Conservation (phyloP, 176 grass and related monocot species). For the Elymus sibiricus region DNA sequence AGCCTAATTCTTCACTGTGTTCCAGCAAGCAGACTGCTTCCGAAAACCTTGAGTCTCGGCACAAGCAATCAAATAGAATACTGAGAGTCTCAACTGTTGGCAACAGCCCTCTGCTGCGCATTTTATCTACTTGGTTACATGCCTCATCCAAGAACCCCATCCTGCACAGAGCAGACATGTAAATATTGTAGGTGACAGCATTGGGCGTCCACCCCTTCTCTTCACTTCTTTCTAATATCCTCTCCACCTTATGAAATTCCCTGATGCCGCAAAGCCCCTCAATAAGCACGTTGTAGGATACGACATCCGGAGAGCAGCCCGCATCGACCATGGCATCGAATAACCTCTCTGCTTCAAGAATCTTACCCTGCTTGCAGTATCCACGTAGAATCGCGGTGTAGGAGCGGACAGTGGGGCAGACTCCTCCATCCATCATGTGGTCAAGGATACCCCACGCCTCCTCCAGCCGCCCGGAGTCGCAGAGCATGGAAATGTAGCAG, state of each 20-base stretch:
- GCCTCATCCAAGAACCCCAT: constrained; percentile 47
- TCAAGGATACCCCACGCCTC: constrained; percentile 62
- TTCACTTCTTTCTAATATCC: constrained; percentile 48
- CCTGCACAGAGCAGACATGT: constrained; percentile 66
- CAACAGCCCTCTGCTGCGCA: constrained; percentile 39
- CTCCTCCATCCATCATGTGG: constrained; percentile 36
- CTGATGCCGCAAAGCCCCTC: constrained; percentile 49
- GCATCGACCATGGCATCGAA: constrained; percentile 27
- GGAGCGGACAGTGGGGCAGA: constrained; percentile 35
- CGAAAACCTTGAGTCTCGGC: constrained; percentile 32
- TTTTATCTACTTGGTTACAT: constrained; percentile 44
- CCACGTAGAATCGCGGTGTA: constrained; percentile 57
- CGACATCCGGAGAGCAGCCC: constrained; percentile 48
- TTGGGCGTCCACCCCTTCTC: constrained; percentile 57
- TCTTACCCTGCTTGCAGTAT: constrained; percentile 47
- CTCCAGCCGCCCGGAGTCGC: constrained; percentile 34
- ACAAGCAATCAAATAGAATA: constrained; percentile 75
- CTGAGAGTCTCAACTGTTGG: constrained; percentile 45
- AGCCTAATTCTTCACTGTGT: constrained; percentile 41
- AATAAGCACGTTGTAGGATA: constrained; percentile 67
- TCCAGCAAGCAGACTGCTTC: constrained; percentile 66
- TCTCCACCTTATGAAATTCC: constrained; percentile 52
- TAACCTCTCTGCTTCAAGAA: constrained; percentile 53
- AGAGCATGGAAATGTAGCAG: constrained; percentile 49
- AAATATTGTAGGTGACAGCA: constrained; percentile 68